phyloP scores from a whole-genome alignment of 257 asterid genomes.

The Eucommia ulmoides region DNA sequence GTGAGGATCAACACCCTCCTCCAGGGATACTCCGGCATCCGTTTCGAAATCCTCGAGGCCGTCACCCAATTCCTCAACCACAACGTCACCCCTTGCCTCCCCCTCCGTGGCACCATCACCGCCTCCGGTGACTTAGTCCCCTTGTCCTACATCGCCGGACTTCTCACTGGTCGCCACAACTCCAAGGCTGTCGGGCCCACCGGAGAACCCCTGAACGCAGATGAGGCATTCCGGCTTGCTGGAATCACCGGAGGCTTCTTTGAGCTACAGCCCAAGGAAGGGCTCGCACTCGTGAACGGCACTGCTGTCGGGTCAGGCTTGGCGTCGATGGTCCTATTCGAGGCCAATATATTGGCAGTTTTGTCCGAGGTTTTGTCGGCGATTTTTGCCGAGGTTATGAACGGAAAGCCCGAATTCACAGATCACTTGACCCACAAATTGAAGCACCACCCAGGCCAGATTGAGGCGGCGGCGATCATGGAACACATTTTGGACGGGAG shows the following conservation, averaged over 20 bases:
- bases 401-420: conserved; percentile 2
- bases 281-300: background rate
- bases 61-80: conserved; percentile 1
- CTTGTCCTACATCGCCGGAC: conserved; percentile 1
- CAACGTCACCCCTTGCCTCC: background rate
- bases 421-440: background rate
- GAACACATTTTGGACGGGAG: conserved; percentile 1
- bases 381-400: background rate
- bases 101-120: background rate
- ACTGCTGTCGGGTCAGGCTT: conserved; percentile 1
- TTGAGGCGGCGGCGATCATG: conserved; percentile 1
- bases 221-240: background rate
- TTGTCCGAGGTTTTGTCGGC: conserved; percentile 1
- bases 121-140: conserved; percentile 1
- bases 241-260: background rate
- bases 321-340: background rate
- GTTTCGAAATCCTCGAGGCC: background rate
- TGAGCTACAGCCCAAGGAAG: conserved; percentile 2
- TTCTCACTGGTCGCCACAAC: background rate
- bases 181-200: conserved; percentile 1
- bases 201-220: background rate
- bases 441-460: conserved; percentile 1
- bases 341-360: background rate
- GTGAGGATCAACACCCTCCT: conserved; percentile 2
- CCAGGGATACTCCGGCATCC: conserved; percentile 1